These are phyloP conservation scores for Penicillium parvum DNA, from an alignment of 495 filamentous ascomycete genomes.

Conservation along the genomic window DNA sequence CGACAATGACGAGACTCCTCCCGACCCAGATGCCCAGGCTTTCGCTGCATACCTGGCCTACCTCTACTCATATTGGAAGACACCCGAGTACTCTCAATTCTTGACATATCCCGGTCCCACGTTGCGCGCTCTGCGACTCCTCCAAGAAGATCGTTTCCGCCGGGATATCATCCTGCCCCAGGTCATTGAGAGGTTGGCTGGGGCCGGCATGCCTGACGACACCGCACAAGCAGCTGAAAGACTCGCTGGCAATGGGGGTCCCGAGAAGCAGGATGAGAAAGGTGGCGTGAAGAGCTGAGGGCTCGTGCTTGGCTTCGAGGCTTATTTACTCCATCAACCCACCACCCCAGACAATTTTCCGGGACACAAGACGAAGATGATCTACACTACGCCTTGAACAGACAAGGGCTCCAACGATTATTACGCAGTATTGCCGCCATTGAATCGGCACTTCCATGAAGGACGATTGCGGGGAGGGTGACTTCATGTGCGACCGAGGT, in stretches of 20 bases:
- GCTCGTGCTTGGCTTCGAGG: slow-evolving; percentile 5
- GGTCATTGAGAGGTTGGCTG: slow-evolving; percentile 57
- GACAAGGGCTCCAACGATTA: too few species aligned
- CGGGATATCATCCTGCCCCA: slow-evolving; percentile 75
- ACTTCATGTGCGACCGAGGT: slow-evolving; percentile 26
- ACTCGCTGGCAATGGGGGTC: slow-evolving; percentile 30
- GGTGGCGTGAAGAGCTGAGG: slow-evolving; percentile 28
- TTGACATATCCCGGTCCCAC: slow-evolving; percentile 78
- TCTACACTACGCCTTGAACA: slow-evolving; percentile 1
- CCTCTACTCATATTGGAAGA: slow-evolving; percentile 74
- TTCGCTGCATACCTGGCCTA: slow-evolving; percentile 82
- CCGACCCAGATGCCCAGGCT: slow-evolving; percentile 50
- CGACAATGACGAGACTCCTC: slow-evolving; percentile 34
- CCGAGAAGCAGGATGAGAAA: slow-evolving; percentile 18
- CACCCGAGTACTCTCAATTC: slow-evolving; percentile 78
- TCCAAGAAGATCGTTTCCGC: slow-evolving; percentile 80
- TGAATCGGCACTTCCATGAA: slow-evolving; percentile 3
- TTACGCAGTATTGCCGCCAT: slow-evolving; percentile 1
- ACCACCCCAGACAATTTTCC: not conserved
- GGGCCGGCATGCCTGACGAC: slow-evolving; percentile 44
- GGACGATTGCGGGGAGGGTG: slow-evolving; percentile 9
- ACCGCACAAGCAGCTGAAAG: slow-evolving; percentile 12
- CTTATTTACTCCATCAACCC: not conserved
- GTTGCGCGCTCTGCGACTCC: slow-evolving; percentile 72
- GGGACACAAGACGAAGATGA: not conserved